These are phyloP conservation scores for Diplodia intermedia DNA, from an alignment of 2,329 filamentous ascomycete species.

Conservation along the genomic window DNA sequence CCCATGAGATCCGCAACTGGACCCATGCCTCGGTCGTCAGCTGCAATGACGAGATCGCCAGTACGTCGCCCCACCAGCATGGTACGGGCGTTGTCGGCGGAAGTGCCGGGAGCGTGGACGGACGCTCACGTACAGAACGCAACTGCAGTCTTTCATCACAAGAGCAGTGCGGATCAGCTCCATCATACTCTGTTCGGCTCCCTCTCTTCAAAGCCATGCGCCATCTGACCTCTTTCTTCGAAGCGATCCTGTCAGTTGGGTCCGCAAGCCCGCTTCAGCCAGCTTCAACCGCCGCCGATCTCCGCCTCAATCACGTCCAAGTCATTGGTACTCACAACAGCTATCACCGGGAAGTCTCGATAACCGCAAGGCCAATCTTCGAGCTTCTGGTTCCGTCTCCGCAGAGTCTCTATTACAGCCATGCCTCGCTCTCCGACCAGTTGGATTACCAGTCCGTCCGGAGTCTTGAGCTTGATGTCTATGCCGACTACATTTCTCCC, in stretches of 20 bases:
- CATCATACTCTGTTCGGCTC: slow-evolving; percentile 10
- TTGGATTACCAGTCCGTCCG: slow-evolving; percentile 55
- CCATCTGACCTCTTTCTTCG: slow-evolving; percentile 17
- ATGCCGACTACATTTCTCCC: slow-evolving; percentile 55
- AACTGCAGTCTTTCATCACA: not conserved
- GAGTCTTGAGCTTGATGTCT: slow-evolving; percentile 58
- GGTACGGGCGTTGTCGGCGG: slow-evolving; percentile 7
- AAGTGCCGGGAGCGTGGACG: slow-evolving; percentile 1
- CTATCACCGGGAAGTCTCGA: slow-evolving; percentile 57
- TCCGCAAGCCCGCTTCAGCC: slow-evolving; percentile 5
- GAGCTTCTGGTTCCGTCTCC: slow-evolving; percentile 48
- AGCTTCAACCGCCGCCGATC: slow-evolving; percentile 12
- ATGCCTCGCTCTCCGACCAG: slow-evolving; percentile 55
- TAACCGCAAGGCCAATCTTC: slow-evolving; percentile 52
- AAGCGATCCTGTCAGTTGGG: slow-evolving; percentile 13
- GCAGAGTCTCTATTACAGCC: slow-evolving; percentile 57
- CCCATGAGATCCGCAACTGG: not conserved
- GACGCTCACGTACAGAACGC: slow-evolving; percentile 5
- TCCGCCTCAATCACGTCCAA: slow-evolving; percentile 61
- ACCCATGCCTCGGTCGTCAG: not conserved
- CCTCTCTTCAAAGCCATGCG: not conserved
- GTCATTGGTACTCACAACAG: slow-evolving; percentile 61
- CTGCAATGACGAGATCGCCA: slow-evolving; percentile 12
- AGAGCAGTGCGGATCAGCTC: slow-evolving; percentile 2
- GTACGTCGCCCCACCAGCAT: slow-evolving; percentile 21